Evolutionary conservation across 306 rosid species (phyloP).

Genomic region (Hippophae gyantsensis): DNA sequence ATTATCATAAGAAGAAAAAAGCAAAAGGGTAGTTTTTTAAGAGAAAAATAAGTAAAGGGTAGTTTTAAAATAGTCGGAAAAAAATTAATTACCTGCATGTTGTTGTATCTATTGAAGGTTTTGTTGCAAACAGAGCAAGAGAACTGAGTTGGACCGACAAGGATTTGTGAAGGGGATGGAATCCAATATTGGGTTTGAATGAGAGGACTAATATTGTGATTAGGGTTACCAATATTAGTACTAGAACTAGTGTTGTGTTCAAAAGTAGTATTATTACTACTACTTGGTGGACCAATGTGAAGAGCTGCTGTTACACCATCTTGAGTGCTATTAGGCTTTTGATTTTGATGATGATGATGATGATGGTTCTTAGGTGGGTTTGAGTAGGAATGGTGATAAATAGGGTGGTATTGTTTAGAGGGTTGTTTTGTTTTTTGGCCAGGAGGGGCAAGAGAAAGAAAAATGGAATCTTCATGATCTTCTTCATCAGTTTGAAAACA

Average conservation of each 20-base stretch:
- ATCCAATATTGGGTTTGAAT: constrained; percentile 74
- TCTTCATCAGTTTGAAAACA: constrained; percentile 24
- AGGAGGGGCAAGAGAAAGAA: constrained; percentile 72
- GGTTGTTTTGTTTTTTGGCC: constrained; percentile 37
- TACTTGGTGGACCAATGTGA: constrained; percentile 56
- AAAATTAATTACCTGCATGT: constrained; percentile 64
- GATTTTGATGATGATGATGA: constrained; percentile 4
- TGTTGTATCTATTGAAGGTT: constrained; percentile 91
- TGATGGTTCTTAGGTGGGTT: constrained; percentile 12
- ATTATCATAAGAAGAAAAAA: too few species aligned
- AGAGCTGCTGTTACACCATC: constrained; percentile 73
- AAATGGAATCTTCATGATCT: constrained; percentile 56
- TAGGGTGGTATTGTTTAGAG: constrained; percentile 7
- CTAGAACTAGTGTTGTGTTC: background rate
- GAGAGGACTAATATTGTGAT: constrained; percentile 11
- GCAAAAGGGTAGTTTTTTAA: too few species aligned
- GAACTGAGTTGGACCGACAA: constrained; percentile 92
- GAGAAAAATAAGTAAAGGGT: too few species aligned
- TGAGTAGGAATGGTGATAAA: constrained; percentile 13
- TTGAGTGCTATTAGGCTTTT: constrained; percentile 20
- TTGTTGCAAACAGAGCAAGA: constrained; percentile 88
- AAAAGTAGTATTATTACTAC: background rate
- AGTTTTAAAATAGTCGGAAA: background rate
- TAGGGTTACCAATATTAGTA: constrained; percentile 14
- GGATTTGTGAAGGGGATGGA: constrained; percentile 86